Conservation (phyloP, 2,329 filamentous ascomycete species). For the Fusarium bactridioides region DNA sequence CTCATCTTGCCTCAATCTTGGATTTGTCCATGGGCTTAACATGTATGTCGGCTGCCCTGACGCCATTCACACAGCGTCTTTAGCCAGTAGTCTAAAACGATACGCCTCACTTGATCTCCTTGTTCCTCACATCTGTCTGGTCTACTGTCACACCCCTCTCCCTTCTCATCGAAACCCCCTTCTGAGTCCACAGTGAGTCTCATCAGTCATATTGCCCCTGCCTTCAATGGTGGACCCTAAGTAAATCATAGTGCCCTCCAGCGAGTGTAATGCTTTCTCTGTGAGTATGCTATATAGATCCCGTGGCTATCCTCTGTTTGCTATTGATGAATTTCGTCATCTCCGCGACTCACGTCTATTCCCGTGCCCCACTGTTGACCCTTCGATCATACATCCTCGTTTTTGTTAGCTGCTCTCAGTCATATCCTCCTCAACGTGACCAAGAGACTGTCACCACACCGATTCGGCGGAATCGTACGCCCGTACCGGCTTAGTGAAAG, state of each 20-base stretch:
- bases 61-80: conserved; percentile 32
- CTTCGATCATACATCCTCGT: conserved; percentile 18
- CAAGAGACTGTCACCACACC: conserved; percentile 37
- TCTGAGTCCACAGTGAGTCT: conserved; percentile 29
- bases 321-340: conserved; percentile 38
- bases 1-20: conserved; percentile 2
- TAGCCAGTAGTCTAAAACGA: conserved; percentile 34
- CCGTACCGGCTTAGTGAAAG: conserved; percentile 34
- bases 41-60: conserved; percentile 24
- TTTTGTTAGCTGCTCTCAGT: conserved; percentile 31
- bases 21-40: conserved; percentile 3
- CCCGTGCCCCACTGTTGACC: conserved; percentile 27
- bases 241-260: conserved; percentile 28
- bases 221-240: conserved; percentile 31
- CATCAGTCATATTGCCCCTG: conserved; percentile 39
- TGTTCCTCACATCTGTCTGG: conserved; percentile 19
- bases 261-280: conserved; percentile 30
- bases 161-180: conserved; percentile 24
- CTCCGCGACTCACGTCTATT: conserved; percentile 35
- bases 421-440: conserved; percentile 33
- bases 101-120: conserved; percentile 39
- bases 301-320: conserved; percentile 34
- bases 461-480: conserved; percentile 39
- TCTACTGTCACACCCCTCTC: conserved; percentile 23
- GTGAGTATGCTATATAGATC: conserved; percentile 39